Evolutionary conservation across 1,284 basidiomycete genomes (phyloP), one percentile per base, ranked within the genome.

Genomic region (Cutaneotrichosporon dermatis): DNA sequence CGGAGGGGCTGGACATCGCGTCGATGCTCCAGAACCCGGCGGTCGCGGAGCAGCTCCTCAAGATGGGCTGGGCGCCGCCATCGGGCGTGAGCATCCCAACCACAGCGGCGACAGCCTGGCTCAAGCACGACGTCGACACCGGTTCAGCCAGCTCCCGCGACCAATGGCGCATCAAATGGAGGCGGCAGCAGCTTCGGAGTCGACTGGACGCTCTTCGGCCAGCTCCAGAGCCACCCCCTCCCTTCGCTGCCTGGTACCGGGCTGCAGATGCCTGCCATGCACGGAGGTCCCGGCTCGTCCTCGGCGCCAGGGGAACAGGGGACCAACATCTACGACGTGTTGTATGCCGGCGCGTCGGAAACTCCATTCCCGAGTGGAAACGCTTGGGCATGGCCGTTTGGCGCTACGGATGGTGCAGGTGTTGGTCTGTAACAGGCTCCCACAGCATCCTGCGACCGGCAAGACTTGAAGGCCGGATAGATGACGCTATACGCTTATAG

Each of bases 51-150:
- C 62, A 66, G 46, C 58, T 66, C 11, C 37, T 54, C 10, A 46
- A 57, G 51, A 51, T 66, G 1, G 65, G 65, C 4, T 66, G 65
- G 65, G 58, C 59, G 39, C 64, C 64, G 4, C 64, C 64, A 10
- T 25, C 25, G 25, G 25, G 25, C 2, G 25, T 25, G 25, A 25
- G 25, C 25, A 25, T 25, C 3, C 25, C 25, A 25, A 25, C n/a
- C n/a, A n/a, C n/a, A n/a, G n/a, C n/a, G n/a, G n/a, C n/a, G n/a
- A n/a, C n/a, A n/a, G n/a, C n/a, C n/a, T n/a, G n/a, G n/a, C n/a
- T n/a, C n/a, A n/a, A n/a, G n/a, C n/a, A 36, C 34, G 6, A 33
- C 34, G 6, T 37, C 39, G 39, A 40, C 39, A 40, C 39, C 39
- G 25, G 39, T 40, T 4, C 39, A 12, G 39, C 39, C 39, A 40